phyloP scores from a whole-genome alignment of 331 rosid genomes.

The Pyrus hybrid region DNA sequence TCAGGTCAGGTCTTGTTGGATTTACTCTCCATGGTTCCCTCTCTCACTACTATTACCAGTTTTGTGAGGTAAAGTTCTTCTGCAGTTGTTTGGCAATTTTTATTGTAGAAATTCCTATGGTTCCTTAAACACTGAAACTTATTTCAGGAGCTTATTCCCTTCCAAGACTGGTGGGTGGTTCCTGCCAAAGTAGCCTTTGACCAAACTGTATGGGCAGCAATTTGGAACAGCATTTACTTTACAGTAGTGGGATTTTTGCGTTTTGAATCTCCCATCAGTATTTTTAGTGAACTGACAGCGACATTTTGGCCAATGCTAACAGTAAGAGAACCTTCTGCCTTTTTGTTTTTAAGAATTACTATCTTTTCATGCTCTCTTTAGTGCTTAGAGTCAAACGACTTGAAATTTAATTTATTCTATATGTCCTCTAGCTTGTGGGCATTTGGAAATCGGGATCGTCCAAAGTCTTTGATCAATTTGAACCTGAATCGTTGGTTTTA shows the following conservation, averaged over 20 bases:
- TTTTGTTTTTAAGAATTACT: neutral
- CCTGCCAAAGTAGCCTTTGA: constrained; percentile 87
- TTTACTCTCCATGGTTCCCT: constrained; percentile 94
- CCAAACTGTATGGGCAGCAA: constrained; percentile 87
- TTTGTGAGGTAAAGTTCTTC: constrained; percentile 61
- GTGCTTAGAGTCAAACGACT: neutral
- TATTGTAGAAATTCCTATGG: neutral
- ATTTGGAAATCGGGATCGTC: neutral
- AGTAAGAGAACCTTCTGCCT: constrained; percentile 43
- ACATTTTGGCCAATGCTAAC: constrained; percentile 88
- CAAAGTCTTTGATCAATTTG: neutral
- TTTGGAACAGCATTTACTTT: constrained; percentile 94
- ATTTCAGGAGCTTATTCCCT: constrained; percentile 77
- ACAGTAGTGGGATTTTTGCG: constrained; percentile 68
- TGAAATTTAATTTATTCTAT: neutral
- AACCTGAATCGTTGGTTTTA: neutral
- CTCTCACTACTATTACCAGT: constrained; percentile 88
- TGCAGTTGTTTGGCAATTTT: neutral
- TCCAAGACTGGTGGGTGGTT: constrained; percentile 97
- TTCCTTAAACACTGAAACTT: constrained; percentile 4
- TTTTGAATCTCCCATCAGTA: constrained; percentile 57
- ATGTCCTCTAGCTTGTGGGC: neutral
- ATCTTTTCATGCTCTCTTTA: neutral
- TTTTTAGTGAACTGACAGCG: constrained; percentile 65
- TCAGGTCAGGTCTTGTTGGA: constrained; percentile 94